A percentile compares a stretch with the other conserved stretches of the same genome.
phyloP scores from a whole-genome alignment of 495 filamentous ascomycete species.

The Podospora conica region DNA sequence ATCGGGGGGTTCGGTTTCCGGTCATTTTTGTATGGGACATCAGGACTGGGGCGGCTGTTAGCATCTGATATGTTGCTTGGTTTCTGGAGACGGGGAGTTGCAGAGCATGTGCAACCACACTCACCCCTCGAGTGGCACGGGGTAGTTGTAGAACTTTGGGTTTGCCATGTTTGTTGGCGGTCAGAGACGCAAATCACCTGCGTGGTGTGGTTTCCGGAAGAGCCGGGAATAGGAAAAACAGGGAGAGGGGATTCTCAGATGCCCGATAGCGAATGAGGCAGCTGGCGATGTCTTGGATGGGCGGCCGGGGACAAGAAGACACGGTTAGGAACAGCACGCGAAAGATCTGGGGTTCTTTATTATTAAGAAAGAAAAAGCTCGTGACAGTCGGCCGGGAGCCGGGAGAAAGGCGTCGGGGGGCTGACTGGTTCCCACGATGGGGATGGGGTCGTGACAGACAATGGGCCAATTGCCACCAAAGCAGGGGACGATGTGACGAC shows the following conservation, averaged over 20 bases:
- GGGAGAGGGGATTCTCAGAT: background rate
- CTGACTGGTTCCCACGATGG: background rate
- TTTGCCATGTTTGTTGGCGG: background rate
- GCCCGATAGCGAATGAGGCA: background rate
- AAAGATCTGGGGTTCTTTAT: background rate
- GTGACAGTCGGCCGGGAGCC: background rate
- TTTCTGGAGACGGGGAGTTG: background rate
- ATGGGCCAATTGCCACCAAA: background rate
- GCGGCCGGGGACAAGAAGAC: background rate
- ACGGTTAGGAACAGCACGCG: background rate
- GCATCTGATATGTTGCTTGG: background rate
- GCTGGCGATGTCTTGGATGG: background rate
- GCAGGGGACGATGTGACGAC: background rate
- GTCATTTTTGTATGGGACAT: constrained; percentile 26
- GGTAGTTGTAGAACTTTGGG: constrained; percentile 12
- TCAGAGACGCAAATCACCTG: too few species aligned
- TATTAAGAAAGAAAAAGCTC: background rate
- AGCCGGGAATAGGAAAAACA: background rate
- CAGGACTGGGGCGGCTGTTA: constrained; percentile 21
- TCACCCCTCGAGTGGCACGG: constrained; percentile 18
- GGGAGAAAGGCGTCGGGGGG: background rate
- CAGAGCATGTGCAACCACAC: constrained; percentile 1
- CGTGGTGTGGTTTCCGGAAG: background rate
- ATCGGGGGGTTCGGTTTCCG: constrained; percentile 22
- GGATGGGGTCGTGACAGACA: background rate